These are phyloP conservation scores for Pittosporum tobira DNA, from an alignment of 129 eudicot species.

Conservation along the genomic window DNA sequence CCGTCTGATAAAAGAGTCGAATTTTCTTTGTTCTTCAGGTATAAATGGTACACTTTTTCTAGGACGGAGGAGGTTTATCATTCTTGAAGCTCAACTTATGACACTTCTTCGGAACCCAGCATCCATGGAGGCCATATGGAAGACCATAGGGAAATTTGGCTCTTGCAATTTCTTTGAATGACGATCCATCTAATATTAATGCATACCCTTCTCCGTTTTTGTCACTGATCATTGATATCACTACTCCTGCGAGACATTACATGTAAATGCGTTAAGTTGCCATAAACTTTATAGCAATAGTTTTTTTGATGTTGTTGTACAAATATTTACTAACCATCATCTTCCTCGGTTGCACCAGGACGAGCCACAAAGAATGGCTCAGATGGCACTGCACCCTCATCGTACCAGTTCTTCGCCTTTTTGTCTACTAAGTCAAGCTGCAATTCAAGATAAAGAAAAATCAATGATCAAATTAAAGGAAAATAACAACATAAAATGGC, in stretches of 20 bases:
- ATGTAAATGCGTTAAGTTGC: not conserved
- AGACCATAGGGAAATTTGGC: constrained; percentile 98
- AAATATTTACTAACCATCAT: constrained; percentile 87
- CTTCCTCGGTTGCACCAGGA: constrained; percentile 90
- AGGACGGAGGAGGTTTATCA: not conserved
- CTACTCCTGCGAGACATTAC: constrained; percentile 43
- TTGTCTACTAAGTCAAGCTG: constrained; percentile 70
- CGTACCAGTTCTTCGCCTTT: constrained; percentile 81
- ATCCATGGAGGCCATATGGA: constrained; percentile 97
- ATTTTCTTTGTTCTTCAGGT: not conserved
- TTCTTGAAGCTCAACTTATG: not conserved
- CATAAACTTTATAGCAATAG: too few relatives aligned
- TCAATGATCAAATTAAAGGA: too few relatives aligned
- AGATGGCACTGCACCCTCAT: constrained; percentile 81
- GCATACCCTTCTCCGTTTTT: constrained; percentile 91
- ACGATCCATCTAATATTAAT: constrained; percentile 54
- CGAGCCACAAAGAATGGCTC: constrained; percentile 92
- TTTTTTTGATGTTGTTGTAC: too few relatives aligned
- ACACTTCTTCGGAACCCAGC: constrained; percentile 79
- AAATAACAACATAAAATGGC: too few relatives aligned
- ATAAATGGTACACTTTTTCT: not conserved
- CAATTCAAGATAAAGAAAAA: too few relatives aligned
- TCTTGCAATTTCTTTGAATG: constrained; percentile 91
- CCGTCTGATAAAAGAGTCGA: not conserved
- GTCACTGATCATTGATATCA: constrained; percentile 83